These are phyloP conservation scores for Nicotiana tabacum DNA, from an alignment of 257 asterid genomes.

Conservation along the genomic window DNA sequence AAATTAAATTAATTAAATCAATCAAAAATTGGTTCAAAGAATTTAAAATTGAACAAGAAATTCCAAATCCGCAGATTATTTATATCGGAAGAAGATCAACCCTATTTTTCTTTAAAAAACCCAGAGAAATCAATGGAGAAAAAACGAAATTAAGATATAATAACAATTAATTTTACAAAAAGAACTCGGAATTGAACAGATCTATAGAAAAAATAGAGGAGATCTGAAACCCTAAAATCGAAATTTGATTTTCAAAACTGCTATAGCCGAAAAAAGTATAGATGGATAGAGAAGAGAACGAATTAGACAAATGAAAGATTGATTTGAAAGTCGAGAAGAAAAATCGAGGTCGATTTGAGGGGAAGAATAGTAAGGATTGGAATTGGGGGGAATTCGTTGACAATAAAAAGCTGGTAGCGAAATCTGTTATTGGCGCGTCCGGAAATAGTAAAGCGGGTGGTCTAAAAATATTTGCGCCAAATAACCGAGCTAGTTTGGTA, in stretches of 20 bases:
- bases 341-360: slow-evolving; percentile 13
- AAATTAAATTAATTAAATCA: neutral
- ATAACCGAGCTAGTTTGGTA: too few relatives aligned
- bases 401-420: slow-evolving; percentile 13
- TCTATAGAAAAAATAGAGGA: neutral
- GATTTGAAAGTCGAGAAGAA: slow-evolving; percentile 11
- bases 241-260: neutral
- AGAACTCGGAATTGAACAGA: slow-evolving; percentile 8
- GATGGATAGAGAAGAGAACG: slow-evolving; percentile 13
- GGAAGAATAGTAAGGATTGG: neutral
- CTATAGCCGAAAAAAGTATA: neutral
- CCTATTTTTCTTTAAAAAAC: neutral
- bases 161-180: neutral
- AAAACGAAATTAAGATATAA: neutral
- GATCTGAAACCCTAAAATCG: slow-evolving; percentile 25
- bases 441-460: slow-evolving; percentile 5
- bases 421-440: slow-evolving; percentile 13
- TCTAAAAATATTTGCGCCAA: slow-evolving; percentile 1
- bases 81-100: neutral
- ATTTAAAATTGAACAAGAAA: neutral
- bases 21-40: neutral
- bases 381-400: slow-evolving; percentile 11
- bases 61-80: neutral
- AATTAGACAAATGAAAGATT: slow-evolving; percentile 8
- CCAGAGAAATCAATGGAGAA: neutral